Percentiles rank a stretch among this genome's conserved stretches.
These are phyloP conservation scores for Tetrastigma voinierianum DNA, from an alignment of 164 flowering plant species.

Conservation along the genomic window DNA sequence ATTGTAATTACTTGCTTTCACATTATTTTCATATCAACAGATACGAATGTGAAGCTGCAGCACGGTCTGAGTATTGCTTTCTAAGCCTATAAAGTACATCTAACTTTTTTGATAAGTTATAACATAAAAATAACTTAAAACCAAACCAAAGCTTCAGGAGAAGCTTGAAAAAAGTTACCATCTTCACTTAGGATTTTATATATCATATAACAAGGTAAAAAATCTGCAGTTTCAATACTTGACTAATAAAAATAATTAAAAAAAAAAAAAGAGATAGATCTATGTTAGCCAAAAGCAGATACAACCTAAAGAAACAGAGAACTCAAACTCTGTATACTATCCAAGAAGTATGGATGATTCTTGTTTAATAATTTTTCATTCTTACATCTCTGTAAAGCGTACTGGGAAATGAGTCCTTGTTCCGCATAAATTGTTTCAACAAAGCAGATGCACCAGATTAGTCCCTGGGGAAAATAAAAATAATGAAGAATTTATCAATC, in stretches of 20 bases:
- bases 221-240: too few species aligned
- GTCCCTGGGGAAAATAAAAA: constrained; percentile 10
- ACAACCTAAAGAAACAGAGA: neutral
- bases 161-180: too few species aligned
- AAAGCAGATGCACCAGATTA: neutral
- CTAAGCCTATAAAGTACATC: too few species aligned
- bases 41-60: too few species aligned
- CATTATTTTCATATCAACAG: too few species aligned
- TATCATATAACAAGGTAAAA: too few species aligned
- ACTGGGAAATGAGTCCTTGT: neutral
- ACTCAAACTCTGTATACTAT: neutral
- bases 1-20: too few species aligned
- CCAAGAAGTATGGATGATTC: neutral
- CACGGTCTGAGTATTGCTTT: too few species aligned
- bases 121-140: too few species aligned
- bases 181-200: too few species aligned
- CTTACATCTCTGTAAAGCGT: neutral
- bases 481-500: neutral
- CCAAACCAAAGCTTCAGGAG: too few species aligned
- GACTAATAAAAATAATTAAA: constrained; percentile 2
- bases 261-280: neutral
- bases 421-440: neutral
- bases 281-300: neutral
- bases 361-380: neutral
- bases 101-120: too few species aligned